A percentile compares a stretch with the other conserved stretches of the same genome.
These are phyloP conservation scores for Scedosporium apiospermum DNA, from an alignment of 2,329 filamentous ascomycete species.

Conservation along the genomic window DNA sequence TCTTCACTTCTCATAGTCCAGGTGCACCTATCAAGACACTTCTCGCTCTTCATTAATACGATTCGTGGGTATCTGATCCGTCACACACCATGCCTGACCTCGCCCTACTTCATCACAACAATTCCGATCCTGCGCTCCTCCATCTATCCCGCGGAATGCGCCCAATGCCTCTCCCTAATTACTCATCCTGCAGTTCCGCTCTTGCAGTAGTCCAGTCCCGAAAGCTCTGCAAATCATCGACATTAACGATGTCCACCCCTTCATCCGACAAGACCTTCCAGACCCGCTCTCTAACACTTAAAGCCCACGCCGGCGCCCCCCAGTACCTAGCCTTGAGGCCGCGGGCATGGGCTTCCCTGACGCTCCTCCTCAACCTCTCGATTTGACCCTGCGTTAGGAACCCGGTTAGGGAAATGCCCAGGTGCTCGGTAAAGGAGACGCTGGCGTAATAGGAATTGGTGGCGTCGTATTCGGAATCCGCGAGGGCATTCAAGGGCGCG, in stretches of 20 bases:
- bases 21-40: no score
- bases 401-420: slow-evolving; percentile 40
- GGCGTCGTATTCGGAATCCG: slow-evolving; percentile 28
- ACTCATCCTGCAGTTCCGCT: neutral
- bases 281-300: slow-evolving; percentile 41
- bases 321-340: slow-evolving; percentile 52
- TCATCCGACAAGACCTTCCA: slow-evolving; percentile 47
- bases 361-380: slow-evolving; percentile 30
- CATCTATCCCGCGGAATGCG: neutral
- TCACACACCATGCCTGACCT: no score
- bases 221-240: slow-evolving; percentile 44
- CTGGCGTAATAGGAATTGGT: slow-evolving; percentile 60
- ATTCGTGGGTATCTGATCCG: no score
- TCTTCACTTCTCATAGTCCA: no score
- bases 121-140: no score
- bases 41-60: no score
- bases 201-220: slow-evolving; percentile 9
- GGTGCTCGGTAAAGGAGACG: slow-evolving; percentile 40
- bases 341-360: slow-evolving; percentile 38
- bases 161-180: neutral
- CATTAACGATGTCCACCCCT: slow-evolving; percentile 51
- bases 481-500: slow-evolving; percentile 43
- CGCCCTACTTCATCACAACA: no score
- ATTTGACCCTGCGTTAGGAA: slow-evolving; percentile 35
- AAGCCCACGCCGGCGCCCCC: slow-evolving; percentile 49